Percentiles rank a stretch among this genome's conserved stretches.
phyloP scores from a whole-genome alignment of 768 basidiomycete genomes.

The Megacollybia marginata region DNA sequence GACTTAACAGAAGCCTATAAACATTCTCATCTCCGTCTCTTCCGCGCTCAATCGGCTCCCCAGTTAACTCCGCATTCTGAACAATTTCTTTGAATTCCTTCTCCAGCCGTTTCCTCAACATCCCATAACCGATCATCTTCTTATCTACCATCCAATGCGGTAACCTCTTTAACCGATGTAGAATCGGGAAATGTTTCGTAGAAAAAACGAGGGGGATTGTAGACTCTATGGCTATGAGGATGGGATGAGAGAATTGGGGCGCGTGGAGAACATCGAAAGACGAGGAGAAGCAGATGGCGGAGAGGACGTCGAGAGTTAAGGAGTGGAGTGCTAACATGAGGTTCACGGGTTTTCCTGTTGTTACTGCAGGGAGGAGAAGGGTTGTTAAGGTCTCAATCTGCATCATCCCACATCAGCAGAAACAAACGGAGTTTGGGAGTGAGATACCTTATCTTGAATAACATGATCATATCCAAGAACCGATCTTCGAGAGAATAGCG shows the following conservation, averaged over 20 bases:
- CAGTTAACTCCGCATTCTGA: constrained; percentile 15
- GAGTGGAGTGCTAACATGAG: constrained; percentile 9
- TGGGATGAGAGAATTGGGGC: constrained; percentile 23
- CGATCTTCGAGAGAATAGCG: constrained; percentile 33
- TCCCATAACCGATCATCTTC: constrained; percentile 8
- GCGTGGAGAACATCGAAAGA: constrained; percentile 17
- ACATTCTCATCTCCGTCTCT: constrained; percentile 25
- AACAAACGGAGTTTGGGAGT: no score
- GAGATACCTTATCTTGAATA: constrained; percentile 24
- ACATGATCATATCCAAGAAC: constrained; percentile 28
- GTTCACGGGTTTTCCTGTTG: no score
- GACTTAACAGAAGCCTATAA: constrained; percentile 24
- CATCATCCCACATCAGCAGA: neutral
- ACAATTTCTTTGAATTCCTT: constrained; percentile 15
- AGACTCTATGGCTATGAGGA: constrained; percentile 5
- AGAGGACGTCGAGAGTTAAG: constrained; percentile 12
- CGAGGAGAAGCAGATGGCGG: constrained; percentile 17
- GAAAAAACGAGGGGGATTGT: constrained; percentile 2
- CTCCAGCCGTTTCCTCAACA: constrained; percentile 10
- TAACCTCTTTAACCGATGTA: neutral
- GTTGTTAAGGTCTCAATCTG: constrained; percentile 27
- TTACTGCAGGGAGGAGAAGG: no score
- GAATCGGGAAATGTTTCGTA: constrained; percentile 8
- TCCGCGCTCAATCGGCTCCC: constrained; percentile 11
- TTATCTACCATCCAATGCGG: neutral